Evolutionary conservation across 2,329 filamentous ascomycete genomes (phyloP), one percentile per base, ranked within the genome.

Genomic region (Pseudopyrenochaeta lycopersici): DNA sequence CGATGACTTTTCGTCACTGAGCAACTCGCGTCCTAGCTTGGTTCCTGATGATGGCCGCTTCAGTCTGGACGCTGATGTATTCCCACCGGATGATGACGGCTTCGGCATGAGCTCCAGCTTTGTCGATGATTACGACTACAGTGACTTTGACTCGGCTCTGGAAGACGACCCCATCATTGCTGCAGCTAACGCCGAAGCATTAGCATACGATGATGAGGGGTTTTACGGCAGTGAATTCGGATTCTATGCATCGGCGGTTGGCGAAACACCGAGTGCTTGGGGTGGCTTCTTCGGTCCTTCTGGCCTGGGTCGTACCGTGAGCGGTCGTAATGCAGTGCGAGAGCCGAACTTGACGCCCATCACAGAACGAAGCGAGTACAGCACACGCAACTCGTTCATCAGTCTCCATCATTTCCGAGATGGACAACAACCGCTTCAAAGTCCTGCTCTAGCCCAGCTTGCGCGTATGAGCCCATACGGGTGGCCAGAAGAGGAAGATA

Each of bases 191-290:
- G 93, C 94, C 0, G 93, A 95, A 72, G 95, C 90, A 1, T 82
- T 99, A 7, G 94, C 95, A 40, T 93, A 92, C 63, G 95, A 99
- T 68, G 89, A 89, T 6, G 94, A 97, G 60, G 94, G 92, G 0
- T 96, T 95, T 80, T 99, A 99, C 70, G 95, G 95, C 0, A 89
- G 92, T 63, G 95, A 99, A 73, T 99, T 99, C 70, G 93, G 92
- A 0, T 99, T 99, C 74, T 99, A 97, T 73, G 92, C 93, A 10
- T 72, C 76, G 39, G 81, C 80, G 17, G 77, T 78, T 49, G 79
- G 79, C 33, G 77, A 81, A 6, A 78, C 82, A 33, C 79, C 90
- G 49, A 90, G 89, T 63, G 84, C 87, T 12, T 90, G 92, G 63
- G 95, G 95, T 23, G 95, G 95, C 17, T 97, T 91, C 76, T 98